Evolutionary conservation across 768 basidiomycete species (phyloP), one percentile per base, ranked within the genome.

Genomic region (Leccinum broughii): DNA sequence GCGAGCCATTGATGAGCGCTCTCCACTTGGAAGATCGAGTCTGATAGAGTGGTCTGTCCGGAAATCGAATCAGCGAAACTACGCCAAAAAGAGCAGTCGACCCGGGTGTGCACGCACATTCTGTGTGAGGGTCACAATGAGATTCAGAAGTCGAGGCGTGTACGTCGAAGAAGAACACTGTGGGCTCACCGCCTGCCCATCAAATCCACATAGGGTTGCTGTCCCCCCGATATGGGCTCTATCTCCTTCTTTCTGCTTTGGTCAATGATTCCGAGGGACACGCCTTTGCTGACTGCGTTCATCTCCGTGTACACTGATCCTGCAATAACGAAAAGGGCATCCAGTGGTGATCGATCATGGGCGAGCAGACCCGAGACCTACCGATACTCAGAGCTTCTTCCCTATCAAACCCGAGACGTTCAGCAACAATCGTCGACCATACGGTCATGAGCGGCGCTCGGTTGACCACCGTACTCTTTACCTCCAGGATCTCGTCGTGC

Each of bases 391-490:
- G 77, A 2, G 96, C 92, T 76, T 98, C 96, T 67, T 92, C 87
- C 60, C 89, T 80, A 54, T 86, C 82, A 72, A 98, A 98, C 2
- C 94, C 92, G 62, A 97, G 79, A 41, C 87, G 81, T 66, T 93
- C 92, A 4, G 92, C 90, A 28, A 98, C 92, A 35, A 93, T 75
- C 55, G 83, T 90, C 2, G 93, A 86, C 96, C 96, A 98, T 2
- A 90, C 93, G 57, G 88, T 94, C 91, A 98, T 92, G 50, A 98
- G 80, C 0, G 96, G 96, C 1, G 96, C 95, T 24, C 96, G 87
- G 73, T 98, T 98, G 50, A 92, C 82, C 20, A 93, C 80, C 20
- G 85, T 80, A 8, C 77, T 80, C 64, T 92, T 88, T 20, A 72
- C 74, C 62, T 72, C 77, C 48, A 97, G 78, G 8, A 79, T 71